phyloP scores from a whole-genome alignment of 75 land plant species.

The Isoetes taiwanensis region DNA sequence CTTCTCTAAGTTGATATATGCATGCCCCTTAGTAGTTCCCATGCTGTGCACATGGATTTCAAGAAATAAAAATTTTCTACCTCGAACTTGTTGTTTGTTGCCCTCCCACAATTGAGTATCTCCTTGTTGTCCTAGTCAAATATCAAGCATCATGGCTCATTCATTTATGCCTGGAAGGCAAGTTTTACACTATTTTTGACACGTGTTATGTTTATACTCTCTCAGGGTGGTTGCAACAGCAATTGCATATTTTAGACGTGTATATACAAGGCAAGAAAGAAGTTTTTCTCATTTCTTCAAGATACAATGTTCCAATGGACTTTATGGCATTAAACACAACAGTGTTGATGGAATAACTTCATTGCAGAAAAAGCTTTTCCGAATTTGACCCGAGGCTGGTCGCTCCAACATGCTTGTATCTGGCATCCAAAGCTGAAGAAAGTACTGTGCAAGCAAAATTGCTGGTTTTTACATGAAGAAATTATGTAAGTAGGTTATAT shows the following conservation, averaged over 20 bases:
- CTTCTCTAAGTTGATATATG: too few species aligned
- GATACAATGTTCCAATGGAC: not conserved
- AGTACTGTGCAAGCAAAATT: constrained; percentile 86
- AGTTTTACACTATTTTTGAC: not conserved
- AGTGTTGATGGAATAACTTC: not conserved
- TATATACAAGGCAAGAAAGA: constrained; percentile 42
- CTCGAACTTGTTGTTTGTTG: too few species aligned
- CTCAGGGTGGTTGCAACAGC: constrained; percentile 78
- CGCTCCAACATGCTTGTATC: constrained; percentile 83
- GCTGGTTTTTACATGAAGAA: constrained; percentile 67
- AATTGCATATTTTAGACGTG: constrained; percentile 60
- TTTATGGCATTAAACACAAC: not conserved
- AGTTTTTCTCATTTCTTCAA: not conserved
- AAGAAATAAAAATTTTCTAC: too few species aligned
- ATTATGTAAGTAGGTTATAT: constrained; percentile 25
- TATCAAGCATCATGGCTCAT: too few species aligned
- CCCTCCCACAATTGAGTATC: too few species aligned
- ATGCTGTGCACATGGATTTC: too few species aligned
- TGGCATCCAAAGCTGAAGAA: constrained; percentile 96
- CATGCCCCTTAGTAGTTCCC: too few species aligned
- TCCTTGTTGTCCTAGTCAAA: too few species aligned
- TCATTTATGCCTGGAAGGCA: too few species aligned
- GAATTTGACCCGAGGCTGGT: constrained; percentile 90
- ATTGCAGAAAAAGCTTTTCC: constrained; percentile 65
- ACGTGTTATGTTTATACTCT: not conserved